These are phyloP conservation scores for Suhomyces emberorum DNA, from an alignment of 805 yeast genomes.

Conservation along the genomic window DNA sequence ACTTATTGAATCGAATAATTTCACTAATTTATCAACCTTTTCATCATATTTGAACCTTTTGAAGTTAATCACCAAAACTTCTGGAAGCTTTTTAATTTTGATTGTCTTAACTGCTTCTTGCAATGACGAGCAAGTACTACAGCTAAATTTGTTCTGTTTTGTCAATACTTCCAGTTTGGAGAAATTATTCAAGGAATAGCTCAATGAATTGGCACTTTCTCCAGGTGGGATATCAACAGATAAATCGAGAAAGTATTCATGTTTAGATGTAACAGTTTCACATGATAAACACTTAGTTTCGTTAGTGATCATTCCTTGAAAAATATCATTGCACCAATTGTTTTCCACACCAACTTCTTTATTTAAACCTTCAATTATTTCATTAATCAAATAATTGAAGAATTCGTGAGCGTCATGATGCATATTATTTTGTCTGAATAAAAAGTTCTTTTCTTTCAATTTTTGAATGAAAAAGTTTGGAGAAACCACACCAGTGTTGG, in stretches of 20 bases:
- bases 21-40: slow-evolving; percentile 72
- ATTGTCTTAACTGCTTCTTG: slow-evolving; percentile 94
- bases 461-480: slow-evolving; percentile 73
- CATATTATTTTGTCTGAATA: slow-evolving; percentile 82
- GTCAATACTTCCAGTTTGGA: slow-evolving; percentile 81
- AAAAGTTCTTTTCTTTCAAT: slow-evolving; percentile 74
- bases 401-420: slow-evolving; percentile 99
- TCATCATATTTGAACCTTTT: slow-evolving; percentile 93
- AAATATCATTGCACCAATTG: slow-evolving; percentile 64
- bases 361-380: slow-evolving; percentile 56
- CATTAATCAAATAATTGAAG: slow-evolving; percentile 78
- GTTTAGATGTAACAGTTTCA: slow-evolving; percentile 75
- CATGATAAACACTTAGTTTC: slow-evolving; percentile 90
- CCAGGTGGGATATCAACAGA: slow-evolving; percentile 79
- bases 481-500: slow-evolving; percentile 78
- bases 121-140: slow-evolving; percentile 83
- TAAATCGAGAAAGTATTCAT: slow-evolving; percentile 83
- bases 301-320: slow-evolving; percentile 81
- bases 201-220: slow-evolving; percentile 53
- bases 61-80: slow-evolving; percentile 75
- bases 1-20: slow-evolving; percentile 78
- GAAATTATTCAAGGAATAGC: slow-evolving; percentile 77
- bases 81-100: slow-evolving; percentile 74
- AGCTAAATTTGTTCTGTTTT: slow-evolving; percentile 86
- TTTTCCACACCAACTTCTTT: slow-evolving; percentile 25